Evolutionary conservation across 1,139 yeast species (phyloP), one percentile per base, ranked within the genome.

Genomic region (Kodamaea ohmeri): DNA sequence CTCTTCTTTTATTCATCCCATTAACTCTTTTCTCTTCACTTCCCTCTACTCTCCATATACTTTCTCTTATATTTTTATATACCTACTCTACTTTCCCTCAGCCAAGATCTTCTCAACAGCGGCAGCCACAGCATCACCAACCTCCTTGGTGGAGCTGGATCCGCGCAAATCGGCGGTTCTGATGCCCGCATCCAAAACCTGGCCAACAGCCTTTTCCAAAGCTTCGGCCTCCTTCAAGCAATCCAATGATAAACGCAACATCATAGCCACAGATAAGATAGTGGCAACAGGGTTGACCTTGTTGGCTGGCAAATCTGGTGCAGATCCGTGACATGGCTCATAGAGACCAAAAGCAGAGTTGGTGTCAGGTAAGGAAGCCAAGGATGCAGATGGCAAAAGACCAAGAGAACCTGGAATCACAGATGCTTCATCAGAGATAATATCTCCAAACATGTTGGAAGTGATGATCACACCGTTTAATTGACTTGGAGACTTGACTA

Each of bases 251-350:
- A 92, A 78, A 58, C 94, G 80, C 67, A 92, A 77, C 97, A 92
- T 90, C 95, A 92, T 85, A 25, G 97, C 97, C 8, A 85, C 95
- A 13, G 97, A 89, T 55, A 92, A 75, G 52, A 92, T 90, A 21
- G 97, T 87, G 36, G 97, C 98, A 40, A 90, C 67, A 38, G 98
- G 98, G 65, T 92, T 92, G 41, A 89, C 98, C 68, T 86, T 84
- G 60, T 88, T 87, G 44, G 69, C 71, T 38, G 83, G 83, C 58
- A 92, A 77, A 63, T 92, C 98, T 32, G 98, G 98, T 19, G 98
- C 98, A 31, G 96, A 84, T 34, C 98, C 98, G 62, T 92, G 98
- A 60, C 97, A 90, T 49, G 98, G 98, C 67, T 92, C 98, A 62
- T 92, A 92, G 47, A 92, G 74, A 45, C 98, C 98, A 59, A 92